Percentiles rank a stretch among this genome's conserved stretches.
Evolutionary conservation across 2,329 filamentous ascomycete genomes (phyloP).

Genomic region (Rhynchosporium graminicola): DNA sequence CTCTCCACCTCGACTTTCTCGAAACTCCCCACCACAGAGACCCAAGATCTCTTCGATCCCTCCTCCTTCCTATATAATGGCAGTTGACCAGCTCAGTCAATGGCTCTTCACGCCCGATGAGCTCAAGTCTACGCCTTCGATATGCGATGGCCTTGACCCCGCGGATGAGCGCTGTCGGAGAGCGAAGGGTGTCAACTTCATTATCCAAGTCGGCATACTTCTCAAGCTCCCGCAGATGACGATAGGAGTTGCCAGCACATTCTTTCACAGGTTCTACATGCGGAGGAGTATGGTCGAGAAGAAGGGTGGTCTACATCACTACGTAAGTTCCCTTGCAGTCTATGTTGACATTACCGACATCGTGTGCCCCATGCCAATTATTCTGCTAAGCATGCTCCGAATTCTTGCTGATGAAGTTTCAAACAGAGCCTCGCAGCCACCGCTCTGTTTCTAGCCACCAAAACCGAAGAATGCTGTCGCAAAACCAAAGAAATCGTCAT

Average conservation of each 20-base stretch:
- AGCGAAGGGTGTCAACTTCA: conserved; percentile 94
- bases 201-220: conserved; percentile 89
- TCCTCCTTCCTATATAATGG: conserved; percentile 36
- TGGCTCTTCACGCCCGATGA: conserved; percentile 91
- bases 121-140: conserved; percentile 77
- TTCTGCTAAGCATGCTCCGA: conserved; percentile 10
- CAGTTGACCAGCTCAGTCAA: conserved; percentile 55
- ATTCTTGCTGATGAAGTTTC: conserved; percentile 20
- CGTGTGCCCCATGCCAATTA: conserved; percentile 18
- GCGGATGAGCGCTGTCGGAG: conserved; percentile 78
- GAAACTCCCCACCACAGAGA: conserved; percentile 52
- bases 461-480: conserved; percentile 94
- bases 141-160: conserved; percentile 75
- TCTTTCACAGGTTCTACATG: conserved; percentile 97
- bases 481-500: conserved; percentile 96
- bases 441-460: conserved; percentile 89
- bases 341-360: conserved; percentile 11
- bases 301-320: conserved; percentile 82
- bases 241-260: conserved; percentile 86
- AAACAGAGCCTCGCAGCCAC: conserved; percentile 80
- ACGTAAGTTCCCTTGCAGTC: conserved; percentile 57
- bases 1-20: conserved; percentile 58
- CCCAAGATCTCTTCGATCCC: conserved; percentile 17
- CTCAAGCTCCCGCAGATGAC: conserved; percentile 91
- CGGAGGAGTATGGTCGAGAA: conserved; percentile 76